Conservation (phyloP, 202 grass and related monocot species). For the Saccharum hybrid region DNA sequence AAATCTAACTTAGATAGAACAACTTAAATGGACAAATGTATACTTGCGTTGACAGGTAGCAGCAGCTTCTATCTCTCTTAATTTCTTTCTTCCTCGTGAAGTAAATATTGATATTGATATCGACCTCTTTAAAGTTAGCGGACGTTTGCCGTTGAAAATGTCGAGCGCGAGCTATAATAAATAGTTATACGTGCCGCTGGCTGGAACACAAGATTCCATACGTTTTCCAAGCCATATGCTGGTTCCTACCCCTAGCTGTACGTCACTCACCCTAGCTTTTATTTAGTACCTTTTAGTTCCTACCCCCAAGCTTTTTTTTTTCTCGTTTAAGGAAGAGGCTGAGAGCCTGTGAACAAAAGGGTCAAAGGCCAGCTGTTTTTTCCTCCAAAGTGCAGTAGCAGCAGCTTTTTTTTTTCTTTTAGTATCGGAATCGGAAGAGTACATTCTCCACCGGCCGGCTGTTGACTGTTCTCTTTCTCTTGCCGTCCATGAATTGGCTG, state of each 20-base stretch:
- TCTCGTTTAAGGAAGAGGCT: neutral
- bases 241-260: neutral
- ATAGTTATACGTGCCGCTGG: neutral
- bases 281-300: no score
- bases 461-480: neutral
- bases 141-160: neutral
- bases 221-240: neutral
- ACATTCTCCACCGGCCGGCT: neutral
- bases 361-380: neutral
- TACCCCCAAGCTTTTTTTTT: neutral
- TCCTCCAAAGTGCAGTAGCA: neutral
- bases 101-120: neutral
- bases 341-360: neutral
- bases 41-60: neutral
- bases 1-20: neutral
- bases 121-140: neutral
- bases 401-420: neutral
- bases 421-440: neutral
- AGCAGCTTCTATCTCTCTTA: neutral
- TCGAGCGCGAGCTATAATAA: neutral
- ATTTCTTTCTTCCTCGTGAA: neutral
- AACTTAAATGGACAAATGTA: neutral
- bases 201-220: neutral
- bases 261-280: no score
- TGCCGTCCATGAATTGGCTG: neutral